phyloP scores from a whole-genome alignment of 768 basidiomycete species.

The Xerocomus spinulosus region DNA sequence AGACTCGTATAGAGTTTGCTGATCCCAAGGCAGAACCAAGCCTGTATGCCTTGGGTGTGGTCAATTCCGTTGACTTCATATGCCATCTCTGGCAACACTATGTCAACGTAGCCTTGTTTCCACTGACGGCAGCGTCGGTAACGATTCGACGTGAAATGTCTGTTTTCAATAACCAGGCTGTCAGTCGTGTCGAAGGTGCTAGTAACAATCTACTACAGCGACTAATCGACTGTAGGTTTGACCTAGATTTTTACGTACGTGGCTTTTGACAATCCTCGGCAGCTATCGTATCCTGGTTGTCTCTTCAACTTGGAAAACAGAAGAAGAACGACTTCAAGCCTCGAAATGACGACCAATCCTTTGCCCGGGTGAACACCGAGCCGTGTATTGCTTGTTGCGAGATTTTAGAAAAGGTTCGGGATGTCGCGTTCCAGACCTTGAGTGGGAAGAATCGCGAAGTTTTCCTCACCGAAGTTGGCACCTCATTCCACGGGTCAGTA shows the following conservation, averaged over 20 bases:
- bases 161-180: constrained; percentile 83
- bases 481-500: constrained; percentile 82
- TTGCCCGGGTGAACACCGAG: constrained; percentile 91
- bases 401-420: constrained; percentile 73
- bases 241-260: background rate
- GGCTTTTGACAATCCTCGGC: background rate
- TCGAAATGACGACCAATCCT: constrained; percentile 90
- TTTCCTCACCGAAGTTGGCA: constrained; percentile 90
- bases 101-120: constrained; percentile 83
- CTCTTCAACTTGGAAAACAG: constrained; percentile 77
- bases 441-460: constrained; percentile 91
- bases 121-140: constrained; percentile 79
- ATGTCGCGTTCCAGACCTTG: constrained; percentile 67
- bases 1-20: constrained; percentile 62
- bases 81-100: constrained; percentile 98
- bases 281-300: constrained; percentile 76
- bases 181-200: constrained; percentile 79
- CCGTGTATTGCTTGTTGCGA: constrained; percentile 88
- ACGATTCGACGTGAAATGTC: constrained; percentile 90
- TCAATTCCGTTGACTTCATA: constrained; percentile 77
- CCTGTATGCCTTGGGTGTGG: constrained; percentile 57
- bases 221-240: constrained; percentile 67
- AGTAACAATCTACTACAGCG: constrained; percentile 78
- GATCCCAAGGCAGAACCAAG: constrained; percentile 82
- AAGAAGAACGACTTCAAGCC: constrained; percentile 98